phyloP scores from a whole-genome alignment of 2,329 filamentous ascomycete species.

The Herpomyces periplanetae region DNA sequence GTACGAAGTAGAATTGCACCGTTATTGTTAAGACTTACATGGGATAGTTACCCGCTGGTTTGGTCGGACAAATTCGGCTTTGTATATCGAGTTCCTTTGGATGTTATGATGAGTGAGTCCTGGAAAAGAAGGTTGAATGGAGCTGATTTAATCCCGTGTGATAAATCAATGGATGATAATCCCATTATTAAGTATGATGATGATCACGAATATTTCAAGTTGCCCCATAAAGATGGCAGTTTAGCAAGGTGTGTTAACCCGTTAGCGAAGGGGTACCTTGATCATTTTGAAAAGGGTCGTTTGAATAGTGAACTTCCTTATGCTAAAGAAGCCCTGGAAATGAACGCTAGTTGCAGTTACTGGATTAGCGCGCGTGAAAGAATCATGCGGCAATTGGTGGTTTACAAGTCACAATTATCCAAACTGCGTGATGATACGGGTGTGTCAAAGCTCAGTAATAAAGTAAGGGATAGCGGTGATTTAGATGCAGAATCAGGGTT shows the following conservation, averaged over 20 bases:
- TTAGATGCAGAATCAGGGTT: slow-evolving; percentile 18
- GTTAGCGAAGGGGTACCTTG: slow-evolving; percentile 55
- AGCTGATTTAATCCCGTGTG: slow-evolving; percentile 30
- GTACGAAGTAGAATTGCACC: slow-evolving; percentile 64
- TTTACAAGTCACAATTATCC: slow-evolving; percentile 27
- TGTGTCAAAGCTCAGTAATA: slow-evolving; percentile 3
- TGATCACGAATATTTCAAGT: slow-evolving; percentile 36
- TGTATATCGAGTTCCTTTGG: slow-evolving; percentile 37
- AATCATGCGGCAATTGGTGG: slow-evolving; percentile 77
- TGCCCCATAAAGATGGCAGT: slow-evolving; percentile 84
- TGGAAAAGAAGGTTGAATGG: slow-evolving; percentile 23
- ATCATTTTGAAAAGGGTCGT: slow-evolving; percentile 61
- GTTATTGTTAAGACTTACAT: slow-evolving; percentile 38
- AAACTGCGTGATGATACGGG: slow-evolving; percentile 1
- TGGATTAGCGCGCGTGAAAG: slow-evolving; percentile 87
- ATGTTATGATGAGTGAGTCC: too few relatives aligned
- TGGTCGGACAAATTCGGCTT: slow-evolving; percentile 84
- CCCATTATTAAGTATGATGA: slow-evolving; percentile 21
- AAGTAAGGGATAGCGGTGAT: slow-evolving; percentile 4
- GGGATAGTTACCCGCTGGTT: slow-evolving; percentile 56
- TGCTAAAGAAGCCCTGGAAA: slow-evolving; percentile 74
- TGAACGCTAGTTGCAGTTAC: slow-evolving; percentile 96
- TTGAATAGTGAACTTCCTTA: slow-evolving; percentile 57
- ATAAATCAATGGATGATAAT: slow-evolving; percentile 35
- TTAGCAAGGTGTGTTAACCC: slow-evolving; percentile 46